Evolutionary conservation across 192 early-diverging fungal genomes (phyloP).

Genomic region (Dissophora ornata): DNA sequence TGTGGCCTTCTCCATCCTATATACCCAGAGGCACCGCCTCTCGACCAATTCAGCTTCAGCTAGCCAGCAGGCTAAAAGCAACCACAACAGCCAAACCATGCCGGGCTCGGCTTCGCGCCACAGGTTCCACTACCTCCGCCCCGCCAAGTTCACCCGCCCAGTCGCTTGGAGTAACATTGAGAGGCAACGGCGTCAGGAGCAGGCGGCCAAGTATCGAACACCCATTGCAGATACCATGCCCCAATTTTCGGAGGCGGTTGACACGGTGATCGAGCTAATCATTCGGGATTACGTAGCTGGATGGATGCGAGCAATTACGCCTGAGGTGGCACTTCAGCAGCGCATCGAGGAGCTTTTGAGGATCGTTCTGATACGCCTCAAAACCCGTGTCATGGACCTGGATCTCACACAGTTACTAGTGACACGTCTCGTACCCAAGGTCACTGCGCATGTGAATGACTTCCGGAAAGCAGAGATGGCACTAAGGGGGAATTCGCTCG

Average conservation of each 20-base stretch:
- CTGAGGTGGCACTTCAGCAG: conserved; percentile 59
- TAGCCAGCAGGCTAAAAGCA: neutral
- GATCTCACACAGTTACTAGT: conserved; percentile 75
- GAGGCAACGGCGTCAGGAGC: conserved; percentile 32
- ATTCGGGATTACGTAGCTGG: conserved; percentile 68
- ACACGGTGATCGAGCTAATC: conserved; percentile 60
- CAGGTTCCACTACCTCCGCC: conserved; percentile 41
- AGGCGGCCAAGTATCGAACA: conserved; percentile 34
- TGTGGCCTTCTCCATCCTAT: conserved; percentile 45
- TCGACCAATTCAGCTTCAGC: neutral
- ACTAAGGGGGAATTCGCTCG: conserved; percentile 57
- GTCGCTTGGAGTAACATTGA: conserved; percentile 38
- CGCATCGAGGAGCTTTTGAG: conserved; percentile 63
- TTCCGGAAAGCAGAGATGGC: conserved; percentile 69
- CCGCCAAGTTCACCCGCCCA: conserved; percentile 39
- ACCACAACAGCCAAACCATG: conserved; percentile 16
- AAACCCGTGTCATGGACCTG: conserved; percentile 57
- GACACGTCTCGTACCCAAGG: conserved; percentile 70
- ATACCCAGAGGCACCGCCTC: conserved; percentile 26
- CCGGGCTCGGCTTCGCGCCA: conserved; percentile 36
- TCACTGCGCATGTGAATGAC: conserved; percentile 78
- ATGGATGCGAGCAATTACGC: conserved; percentile 65
- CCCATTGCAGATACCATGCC: conserved; percentile 47
- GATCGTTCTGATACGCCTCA: conserved; percentile 47
- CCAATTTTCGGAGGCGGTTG: conserved; percentile 53